Percentiles rank a stretch among this genome's conserved stretches.
Evolutionary conservation across 805 yeast genomes (phyloP).

Genomic region (Wickerhamiella qilinensis): DNA sequence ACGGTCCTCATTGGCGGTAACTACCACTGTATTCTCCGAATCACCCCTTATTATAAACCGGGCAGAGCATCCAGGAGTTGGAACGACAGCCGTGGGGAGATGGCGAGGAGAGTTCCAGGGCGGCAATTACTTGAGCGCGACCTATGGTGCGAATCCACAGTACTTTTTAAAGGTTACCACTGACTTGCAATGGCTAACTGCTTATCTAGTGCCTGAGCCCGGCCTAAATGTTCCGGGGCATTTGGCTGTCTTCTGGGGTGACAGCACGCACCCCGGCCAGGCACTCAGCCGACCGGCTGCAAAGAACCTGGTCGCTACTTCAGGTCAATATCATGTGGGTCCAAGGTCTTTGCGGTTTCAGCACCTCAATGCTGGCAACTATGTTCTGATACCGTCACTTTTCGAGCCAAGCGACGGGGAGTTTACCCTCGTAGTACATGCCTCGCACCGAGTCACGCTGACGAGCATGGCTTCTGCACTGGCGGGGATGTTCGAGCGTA

Average conservation of each 20-base stretch:
- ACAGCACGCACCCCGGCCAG: too few relatives aligned
- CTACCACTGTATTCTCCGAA: neutral
- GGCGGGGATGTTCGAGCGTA: neutral
- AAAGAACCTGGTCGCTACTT: neutral
- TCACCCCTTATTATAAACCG: too few relatives aligned
- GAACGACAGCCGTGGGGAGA: neutral
- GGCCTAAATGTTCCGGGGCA: neutral
- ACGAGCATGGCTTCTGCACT: neutral
- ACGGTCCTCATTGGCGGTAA: neutral
- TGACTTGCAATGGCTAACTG: neutral
- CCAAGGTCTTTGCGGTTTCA: neutral
- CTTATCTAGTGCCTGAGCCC: neutral
- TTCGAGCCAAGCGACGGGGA: neutral
- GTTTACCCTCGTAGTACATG: neutral
- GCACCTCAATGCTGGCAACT: neutral
- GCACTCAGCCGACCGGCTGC: too few relatives aligned
- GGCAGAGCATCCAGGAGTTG: neutral
- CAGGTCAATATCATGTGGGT: neutral
- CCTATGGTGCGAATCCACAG: neutral
- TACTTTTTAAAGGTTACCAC: neutral
- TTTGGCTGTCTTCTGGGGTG: neutral
- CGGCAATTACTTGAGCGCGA: neutral
- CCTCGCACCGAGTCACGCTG: neutral
- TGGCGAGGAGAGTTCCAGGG: neutral
- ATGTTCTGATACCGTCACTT: conserved; percentile 1